Conservation (phyloP, 176 grass and related monocot genomes). For the Musa acuminata region DNA sequence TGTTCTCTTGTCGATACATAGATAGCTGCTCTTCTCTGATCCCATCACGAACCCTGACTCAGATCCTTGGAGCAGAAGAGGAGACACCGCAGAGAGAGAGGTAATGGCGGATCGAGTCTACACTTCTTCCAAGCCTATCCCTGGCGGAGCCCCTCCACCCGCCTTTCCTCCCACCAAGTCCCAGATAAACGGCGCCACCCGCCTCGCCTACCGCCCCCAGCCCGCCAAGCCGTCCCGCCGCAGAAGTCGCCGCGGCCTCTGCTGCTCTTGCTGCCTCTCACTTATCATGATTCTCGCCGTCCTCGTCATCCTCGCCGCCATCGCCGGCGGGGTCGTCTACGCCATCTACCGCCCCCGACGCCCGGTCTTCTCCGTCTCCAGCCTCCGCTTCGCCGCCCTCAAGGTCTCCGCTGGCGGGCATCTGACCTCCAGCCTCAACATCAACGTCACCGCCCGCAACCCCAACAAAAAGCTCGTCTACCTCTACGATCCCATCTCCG, state of each 20-base stretch:
- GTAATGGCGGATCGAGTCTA: conserved; percentile 75
- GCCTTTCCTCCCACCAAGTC: conserved; percentile 39
- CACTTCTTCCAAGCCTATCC: conserved; percentile 54
- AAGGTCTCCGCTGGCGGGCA: conserved; percentile 38
- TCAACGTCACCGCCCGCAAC: conserved; percentile 61
- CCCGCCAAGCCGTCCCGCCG: conserved; percentile 24
- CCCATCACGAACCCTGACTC: not conserved
- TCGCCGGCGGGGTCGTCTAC: conserved; percentile 57
- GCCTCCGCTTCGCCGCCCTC: conserved; percentile 37
- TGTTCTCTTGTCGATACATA: not conserved
- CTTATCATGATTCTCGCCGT: conserved; percentile 41
- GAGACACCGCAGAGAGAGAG: no score
- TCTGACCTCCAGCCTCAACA: conserved; percentile 36
- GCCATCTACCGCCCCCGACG: conserved; percentile 70
- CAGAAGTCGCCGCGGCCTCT: conserved; percentile 47
- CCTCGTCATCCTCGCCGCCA: conserved; percentile 49
- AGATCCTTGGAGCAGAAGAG: no score
- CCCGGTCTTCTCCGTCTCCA: conserved; percentile 67
- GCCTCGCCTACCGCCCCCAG: conserved; percentile 69
- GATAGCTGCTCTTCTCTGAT: not conserved
- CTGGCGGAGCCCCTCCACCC: conserved; percentile 30
- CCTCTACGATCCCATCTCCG: conserved; percentile 77
- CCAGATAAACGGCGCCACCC: conserved; percentile 59
- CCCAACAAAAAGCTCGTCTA: conserved; percentile 94
- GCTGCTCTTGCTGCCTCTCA: conserved; percentile 55